Conservation (phyloP, 2,329 filamentous ascomycete genomes). For the Talaromyces sp. region DNA sequence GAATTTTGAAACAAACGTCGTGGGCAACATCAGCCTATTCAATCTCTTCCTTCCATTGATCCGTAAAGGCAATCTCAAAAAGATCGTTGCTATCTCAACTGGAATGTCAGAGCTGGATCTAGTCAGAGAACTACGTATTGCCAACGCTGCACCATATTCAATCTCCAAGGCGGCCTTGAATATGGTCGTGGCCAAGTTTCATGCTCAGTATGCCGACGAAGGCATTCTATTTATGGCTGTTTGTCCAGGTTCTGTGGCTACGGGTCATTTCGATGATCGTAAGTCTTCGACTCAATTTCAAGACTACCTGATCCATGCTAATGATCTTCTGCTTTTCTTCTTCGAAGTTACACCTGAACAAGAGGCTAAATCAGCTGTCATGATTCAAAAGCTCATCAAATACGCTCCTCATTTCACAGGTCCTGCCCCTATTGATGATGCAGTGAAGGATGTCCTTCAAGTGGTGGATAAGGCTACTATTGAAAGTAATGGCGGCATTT, state of each 20-base stretch:
- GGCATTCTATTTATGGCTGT: constrained; percentile 54
- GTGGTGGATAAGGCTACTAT: constrained; percentile 41
- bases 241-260: constrained; percentile 52
- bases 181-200: constrained; percentile 54
- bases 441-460: constrained; percentile 30
- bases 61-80: constrained; percentile 51
- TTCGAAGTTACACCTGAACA: background rate
- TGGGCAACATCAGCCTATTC: constrained; percentile 53
- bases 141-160: constrained; percentile 42
- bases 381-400: constrained; percentile 25
- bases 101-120: constrained; percentile 51
- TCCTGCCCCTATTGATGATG: constrained; percentile 33
- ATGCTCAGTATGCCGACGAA: constrained; percentile 47
- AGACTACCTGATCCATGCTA: background rate
- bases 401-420: constrained; percentile 41
- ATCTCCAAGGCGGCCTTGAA: constrained; percentile 56
- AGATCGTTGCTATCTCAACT: constrained; percentile 51
- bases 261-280: constrained; percentile 33
- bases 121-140: constrained; percentile 37
- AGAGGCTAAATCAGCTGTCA: background rate
- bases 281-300: background rate
- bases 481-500: constrained; percentile 46
- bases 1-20: constrained; percentile 48
- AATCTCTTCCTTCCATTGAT: constrained; percentile 55
- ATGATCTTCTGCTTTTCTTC: background rate